These are phyloP conservation scores for Xylaria polymorpha DNA, from an alignment of 2,329 filamentous ascomycete species.

Conservation along the genomic window DNA sequence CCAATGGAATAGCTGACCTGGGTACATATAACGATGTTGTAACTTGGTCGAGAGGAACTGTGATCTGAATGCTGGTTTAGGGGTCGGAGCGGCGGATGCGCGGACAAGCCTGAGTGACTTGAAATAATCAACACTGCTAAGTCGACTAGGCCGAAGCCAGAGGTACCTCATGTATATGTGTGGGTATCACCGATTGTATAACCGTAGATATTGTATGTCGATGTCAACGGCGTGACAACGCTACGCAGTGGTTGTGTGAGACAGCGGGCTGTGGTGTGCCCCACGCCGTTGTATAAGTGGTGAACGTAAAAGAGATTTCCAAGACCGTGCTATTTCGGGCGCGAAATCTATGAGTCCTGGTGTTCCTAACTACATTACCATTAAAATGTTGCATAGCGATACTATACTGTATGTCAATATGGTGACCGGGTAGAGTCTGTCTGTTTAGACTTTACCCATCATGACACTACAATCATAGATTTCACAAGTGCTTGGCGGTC, in stretches of 20 bases:
- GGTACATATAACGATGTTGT: not conserved
- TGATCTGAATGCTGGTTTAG: not conserved
- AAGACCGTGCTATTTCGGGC: not conserved
- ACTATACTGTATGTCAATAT: not conserved
- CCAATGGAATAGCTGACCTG: not conserved
- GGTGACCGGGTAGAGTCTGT: not conserved
- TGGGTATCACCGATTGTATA: too few relatives aligned
- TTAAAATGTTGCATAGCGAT: not conserved
- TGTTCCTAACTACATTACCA: too few relatives aligned
- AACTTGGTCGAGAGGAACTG: not conserved
- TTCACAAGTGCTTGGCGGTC: conserved; percentile 26
- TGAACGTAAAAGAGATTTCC: not conserved
- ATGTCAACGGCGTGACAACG: too few relatives aligned
- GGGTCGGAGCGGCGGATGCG: not conserved
- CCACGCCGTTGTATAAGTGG: not conserved
- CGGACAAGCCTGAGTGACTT: not conserved
- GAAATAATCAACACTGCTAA: not conserved
- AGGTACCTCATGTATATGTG: too few relatives aligned
- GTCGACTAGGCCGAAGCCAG: not conserved
- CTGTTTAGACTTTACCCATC: not conserved
- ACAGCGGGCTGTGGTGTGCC: not conserved
- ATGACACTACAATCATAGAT: not conserved
- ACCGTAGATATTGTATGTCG: too few relatives aligned
- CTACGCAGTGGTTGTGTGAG: not conserved
- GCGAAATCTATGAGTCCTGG: not conserved